Conservation (phyloP, 306 rosid genomes). For the Cucurbita argyrosperma region DNA sequence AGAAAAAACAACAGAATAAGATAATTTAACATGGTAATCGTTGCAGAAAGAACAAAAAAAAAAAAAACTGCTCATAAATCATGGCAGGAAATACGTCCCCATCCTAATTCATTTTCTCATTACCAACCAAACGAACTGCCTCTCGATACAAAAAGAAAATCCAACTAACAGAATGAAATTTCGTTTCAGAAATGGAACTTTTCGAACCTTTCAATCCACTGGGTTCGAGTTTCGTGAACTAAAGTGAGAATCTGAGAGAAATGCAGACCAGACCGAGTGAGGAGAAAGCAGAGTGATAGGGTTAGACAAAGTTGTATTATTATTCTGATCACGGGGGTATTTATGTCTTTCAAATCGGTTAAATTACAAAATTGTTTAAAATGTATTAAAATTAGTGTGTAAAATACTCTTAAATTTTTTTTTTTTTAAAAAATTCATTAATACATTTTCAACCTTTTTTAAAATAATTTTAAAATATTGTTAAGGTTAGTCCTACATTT, state of each 20-base stretch:
- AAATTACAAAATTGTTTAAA: not conserved
- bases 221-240: not conserved
- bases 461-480: too few relatives aligned
- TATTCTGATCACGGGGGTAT: not conserved
- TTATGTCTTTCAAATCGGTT: not conserved
- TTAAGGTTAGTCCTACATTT: too few relatives aligned
- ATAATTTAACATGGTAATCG: not conserved
- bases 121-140: not conserved
- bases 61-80: not conserved
- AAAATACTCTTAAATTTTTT: too few relatives aligned
- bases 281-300: not conserved
- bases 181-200: not conserved
- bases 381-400: too few relatives aligned
- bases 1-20: not conserved
- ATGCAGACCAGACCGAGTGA: not conserved
- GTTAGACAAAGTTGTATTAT: not conserved
- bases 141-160: not conserved
- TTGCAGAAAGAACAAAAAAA: not conserved
- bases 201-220: not conserved
- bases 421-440: too few relatives aligned
- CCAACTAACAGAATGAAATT: not conserved
- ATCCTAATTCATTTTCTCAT: not conserved
- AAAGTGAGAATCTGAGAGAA: not conserved
- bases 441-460: too few relatives aligned
- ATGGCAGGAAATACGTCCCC: not conserved